Percentiles rank a stretch among this genome's conserved stretches.
Conservation (phyloP, 805 yeast species). For the Pichia phayaonensis region DNA sequence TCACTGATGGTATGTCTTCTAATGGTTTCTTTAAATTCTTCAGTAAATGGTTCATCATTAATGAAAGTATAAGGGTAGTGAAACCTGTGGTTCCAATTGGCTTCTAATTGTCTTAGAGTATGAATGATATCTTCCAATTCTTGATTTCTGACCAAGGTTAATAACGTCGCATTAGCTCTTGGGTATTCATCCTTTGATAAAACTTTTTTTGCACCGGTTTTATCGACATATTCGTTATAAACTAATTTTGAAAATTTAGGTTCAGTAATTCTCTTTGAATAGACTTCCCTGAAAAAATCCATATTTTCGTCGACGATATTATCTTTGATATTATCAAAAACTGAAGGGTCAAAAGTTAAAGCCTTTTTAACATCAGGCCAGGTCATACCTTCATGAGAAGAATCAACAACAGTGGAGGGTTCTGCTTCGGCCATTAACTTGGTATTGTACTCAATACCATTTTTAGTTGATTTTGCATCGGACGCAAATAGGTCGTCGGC, state of each 20-base stretch:
- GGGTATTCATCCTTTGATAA: slow-evolving; percentile 26
- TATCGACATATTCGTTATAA: slow-evolving; percentile 24
- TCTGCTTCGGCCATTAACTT: slow-evolving; percentile 22
- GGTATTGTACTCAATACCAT: slow-evolving; percentile 24
- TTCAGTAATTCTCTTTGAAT: slow-evolving; percentile 27
- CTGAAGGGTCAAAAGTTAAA: slow-evolving; percentile 18
- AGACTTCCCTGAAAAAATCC: slow-evolving; percentile 30
- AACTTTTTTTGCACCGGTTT: slow-evolving; percentile 21
- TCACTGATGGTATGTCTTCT: slow-evolving; percentile 39
- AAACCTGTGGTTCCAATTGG: slow-evolving; percentile 64
- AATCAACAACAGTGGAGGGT: not conserved
- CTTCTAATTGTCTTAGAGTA: slow-evolving; percentile 58
- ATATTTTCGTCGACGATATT: slow-evolving; percentile 27
- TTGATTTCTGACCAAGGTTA: slow-evolving; percentile 69
- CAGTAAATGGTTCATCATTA: slow-evolving; percentile 73
- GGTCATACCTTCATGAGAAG: slow-evolving; percentile 11
- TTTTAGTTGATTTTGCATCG: slow-evolving; percentile 1
- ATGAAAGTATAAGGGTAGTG: slow-evolving; percentile 92
- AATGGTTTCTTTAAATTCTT: slow-evolving; percentile 58
- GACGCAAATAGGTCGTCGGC: slow-evolving; percentile 14
- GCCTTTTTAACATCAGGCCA: slow-evolving; percentile 21
- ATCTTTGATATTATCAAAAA: slow-evolving; percentile 19
- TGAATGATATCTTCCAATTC: slow-evolving; percentile 47
- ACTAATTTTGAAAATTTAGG: slow-evolving; percentile 28
- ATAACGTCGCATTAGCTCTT: slow-evolving; percentile 65